Percentiles rank a stretch among this genome's conserved stretches.
Evolutionary conservation across 768 basidiomycete species (phyloP).

Genomic region (Cystobasidium ongulense): DNA sequence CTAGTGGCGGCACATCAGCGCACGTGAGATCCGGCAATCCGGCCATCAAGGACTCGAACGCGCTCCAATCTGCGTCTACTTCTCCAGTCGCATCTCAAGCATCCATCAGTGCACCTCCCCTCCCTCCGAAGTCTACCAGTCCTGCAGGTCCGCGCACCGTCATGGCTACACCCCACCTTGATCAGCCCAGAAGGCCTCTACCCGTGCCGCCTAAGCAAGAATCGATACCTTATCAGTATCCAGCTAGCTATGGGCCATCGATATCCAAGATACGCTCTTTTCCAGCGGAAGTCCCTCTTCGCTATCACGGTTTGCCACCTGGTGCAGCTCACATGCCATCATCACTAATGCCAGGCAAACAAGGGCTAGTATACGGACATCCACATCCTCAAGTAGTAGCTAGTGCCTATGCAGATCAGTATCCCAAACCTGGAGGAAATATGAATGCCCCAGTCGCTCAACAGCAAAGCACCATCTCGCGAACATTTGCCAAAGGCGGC

Average conservation of each 20-base stretch:
- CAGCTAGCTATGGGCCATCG: conserved; percentile 32
- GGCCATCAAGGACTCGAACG: background rate
- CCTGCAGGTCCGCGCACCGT: background rate
- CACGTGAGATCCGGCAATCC: background rate
- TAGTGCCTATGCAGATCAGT: background rate
- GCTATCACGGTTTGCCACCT: background rate
- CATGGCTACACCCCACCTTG: background rate
- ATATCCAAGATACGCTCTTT: conserved; percentile 28
- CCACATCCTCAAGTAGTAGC: background rate
- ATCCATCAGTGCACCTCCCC: background rate
- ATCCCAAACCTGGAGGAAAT: background rate
- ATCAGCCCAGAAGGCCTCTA: background rate
- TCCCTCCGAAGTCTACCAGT: background rate
- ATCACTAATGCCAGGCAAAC: background rate
- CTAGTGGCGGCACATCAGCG: background rate
- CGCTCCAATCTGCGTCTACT: too few species aligned
- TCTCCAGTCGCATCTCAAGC: too few species aligned
- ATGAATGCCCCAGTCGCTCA: background rate
- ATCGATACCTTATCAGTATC: conserved; percentile 4
- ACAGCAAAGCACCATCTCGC: background rate
- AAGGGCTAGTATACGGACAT: background rate
- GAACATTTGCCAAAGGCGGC: conserved; percentile 26
- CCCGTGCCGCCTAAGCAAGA: conserved; percentile 16
- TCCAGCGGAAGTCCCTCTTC: background rate
- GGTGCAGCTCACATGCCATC: background rate